Conservation (phyloP, 176 grass and related monocot species). For the Rhipidocladum racemiflorum region DNA sequence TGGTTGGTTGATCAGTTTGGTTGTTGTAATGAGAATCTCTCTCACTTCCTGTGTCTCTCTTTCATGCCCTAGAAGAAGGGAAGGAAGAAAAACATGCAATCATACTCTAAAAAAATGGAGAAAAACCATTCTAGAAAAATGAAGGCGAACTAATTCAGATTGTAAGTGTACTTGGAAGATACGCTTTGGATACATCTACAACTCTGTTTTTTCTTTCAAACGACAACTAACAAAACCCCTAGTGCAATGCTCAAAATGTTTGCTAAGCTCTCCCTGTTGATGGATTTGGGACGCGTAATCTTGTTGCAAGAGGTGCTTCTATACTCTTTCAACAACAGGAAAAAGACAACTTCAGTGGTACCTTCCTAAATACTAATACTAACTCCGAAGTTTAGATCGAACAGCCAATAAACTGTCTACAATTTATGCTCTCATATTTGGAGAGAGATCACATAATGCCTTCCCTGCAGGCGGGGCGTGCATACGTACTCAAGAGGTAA, state of each 20-base stretch:
- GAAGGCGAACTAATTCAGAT: neutral
- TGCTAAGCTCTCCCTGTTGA: neutral
- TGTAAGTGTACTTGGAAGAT: neutral
- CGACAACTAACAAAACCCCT: neutral
- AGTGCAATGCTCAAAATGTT: neutral
- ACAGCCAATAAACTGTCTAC: neutral
- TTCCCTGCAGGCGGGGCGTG: neutral
- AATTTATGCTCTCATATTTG: neutral
- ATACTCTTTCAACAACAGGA: neutral
- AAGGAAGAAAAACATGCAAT: neutral
- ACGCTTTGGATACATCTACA: neutral
- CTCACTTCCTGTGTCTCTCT: neutral
- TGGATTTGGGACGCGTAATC: neutral
- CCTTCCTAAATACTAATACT: neutral
- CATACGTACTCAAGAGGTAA: neutral
- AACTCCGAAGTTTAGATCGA: neutral
- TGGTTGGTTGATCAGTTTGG: neutral
- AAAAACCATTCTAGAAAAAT: neutral
- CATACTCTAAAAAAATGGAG: neutral
- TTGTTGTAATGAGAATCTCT: conserved; percentile 7
- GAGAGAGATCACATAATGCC: neutral
- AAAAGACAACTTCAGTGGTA: neutral
- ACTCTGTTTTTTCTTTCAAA: neutral
- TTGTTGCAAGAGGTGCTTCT: neutral
- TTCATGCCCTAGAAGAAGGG: neutral